A percentile compares a stretch with the other conserved stretches of the same genome.
Evolutionary conservation across 352 stramenopile species (phyloP).

Genomic region (Aphanomyces euteiches): DNA sequence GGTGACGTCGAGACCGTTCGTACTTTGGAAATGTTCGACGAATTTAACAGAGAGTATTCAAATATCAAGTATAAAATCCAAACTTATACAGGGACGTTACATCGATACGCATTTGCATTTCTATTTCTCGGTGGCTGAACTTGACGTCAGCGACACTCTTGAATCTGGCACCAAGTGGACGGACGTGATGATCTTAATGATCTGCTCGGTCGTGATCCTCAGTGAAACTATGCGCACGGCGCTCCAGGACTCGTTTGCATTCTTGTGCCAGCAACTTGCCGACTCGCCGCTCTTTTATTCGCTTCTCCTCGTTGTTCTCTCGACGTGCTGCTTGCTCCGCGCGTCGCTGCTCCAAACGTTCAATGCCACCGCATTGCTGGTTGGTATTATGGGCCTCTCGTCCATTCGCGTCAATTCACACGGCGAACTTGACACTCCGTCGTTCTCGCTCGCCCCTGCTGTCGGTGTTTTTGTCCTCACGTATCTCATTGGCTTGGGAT

Average conservation of each 20-base stretch:
- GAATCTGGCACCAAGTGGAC: not conserved
- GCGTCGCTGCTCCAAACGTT: constrained; percentile 28
- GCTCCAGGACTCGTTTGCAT: constrained; percentile 27
- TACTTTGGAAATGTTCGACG: not conserved
- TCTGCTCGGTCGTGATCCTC: constrained; percentile 29
- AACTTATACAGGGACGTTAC: not conserved
- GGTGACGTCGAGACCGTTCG: constrained; percentile 11
- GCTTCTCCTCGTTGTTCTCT: constrained; percentile 21
- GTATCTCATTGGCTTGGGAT: constrained; percentile 21
- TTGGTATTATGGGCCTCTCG: constrained; percentile 20
- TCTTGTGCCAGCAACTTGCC: constrained; percentile 28
- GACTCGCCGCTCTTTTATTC: constrained; percentile 27
- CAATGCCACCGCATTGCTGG: constrained; percentile 23
- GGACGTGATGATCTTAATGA: constrained; percentile 20
- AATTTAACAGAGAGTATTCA: not conserved
- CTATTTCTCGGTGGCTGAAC: not conserved
- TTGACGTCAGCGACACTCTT: constrained; percentile 1
- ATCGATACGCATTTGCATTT: constrained; percentile 14
- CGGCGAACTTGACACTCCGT: not conserved
- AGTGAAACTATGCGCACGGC: constrained; percentile 25
- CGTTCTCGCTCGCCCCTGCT: constrained; percentile 7
- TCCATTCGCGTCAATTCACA: constrained; percentile 11
- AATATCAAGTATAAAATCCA: not conserved
- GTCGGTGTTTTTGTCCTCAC: constrained; percentile 6
- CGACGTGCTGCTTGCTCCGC: constrained; percentile 19